Conservation (phyloP, 352 stramenopile genomes). For the Globisporangium viniferum region DNA sequence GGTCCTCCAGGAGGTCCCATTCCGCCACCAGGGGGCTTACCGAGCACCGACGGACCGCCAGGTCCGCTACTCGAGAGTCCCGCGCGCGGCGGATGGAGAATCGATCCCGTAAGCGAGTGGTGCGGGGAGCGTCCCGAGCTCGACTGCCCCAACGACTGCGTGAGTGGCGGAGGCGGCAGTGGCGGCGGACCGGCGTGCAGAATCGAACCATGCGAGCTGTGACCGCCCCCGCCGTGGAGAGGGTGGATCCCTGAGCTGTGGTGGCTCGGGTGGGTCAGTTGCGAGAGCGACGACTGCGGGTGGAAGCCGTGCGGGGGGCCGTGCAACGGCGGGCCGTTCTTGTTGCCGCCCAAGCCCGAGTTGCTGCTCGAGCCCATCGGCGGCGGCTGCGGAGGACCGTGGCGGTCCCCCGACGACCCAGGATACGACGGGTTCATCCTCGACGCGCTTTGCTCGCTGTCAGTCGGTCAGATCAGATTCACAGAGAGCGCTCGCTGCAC, state of each 20-base stretch:
- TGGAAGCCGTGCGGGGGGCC: slow-evolving; percentile 53
- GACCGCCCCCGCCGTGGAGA: slow-evolving; percentile 55
- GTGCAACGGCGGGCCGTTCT: slow-evolving; percentile 29
- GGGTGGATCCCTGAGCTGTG: slow-evolving; percentile 45
- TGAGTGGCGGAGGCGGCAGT: slow-evolving; percentile 60
- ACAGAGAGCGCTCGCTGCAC: neutral
- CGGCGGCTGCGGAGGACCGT: slow-evolving; percentile 37
- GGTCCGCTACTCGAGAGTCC: slow-evolving; percentile 28
- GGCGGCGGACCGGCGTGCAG: slow-evolving; percentile 58
- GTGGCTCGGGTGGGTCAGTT: slow-evolving; percentile 53
- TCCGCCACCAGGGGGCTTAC: slow-evolving; percentile 37
- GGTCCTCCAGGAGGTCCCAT: slow-evolving; percentile 12
- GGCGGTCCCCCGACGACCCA: slow-evolving; percentile 60
- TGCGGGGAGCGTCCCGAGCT: slow-evolving; percentile 56
- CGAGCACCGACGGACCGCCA: slow-evolving; percentile 46
- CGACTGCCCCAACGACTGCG: slow-evolving; percentile 43
- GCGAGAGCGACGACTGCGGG: slow-evolving; percentile 58
- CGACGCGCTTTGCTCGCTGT: neutral
- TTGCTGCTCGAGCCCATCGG: slow-evolving; percentile 31
- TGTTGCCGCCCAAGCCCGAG: slow-evolving; percentile 29
- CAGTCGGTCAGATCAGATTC: neutral
- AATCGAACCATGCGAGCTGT: slow-evolving; percentile 31
- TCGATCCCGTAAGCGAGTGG: slow-evolving; percentile 60
- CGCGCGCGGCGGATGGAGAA: slow-evolving; percentile 61
- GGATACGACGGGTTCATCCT: slow-evolving; percentile 80